Conservation (phyloP, 169 alveolate species). For the Eimeria tenella region DNA sequence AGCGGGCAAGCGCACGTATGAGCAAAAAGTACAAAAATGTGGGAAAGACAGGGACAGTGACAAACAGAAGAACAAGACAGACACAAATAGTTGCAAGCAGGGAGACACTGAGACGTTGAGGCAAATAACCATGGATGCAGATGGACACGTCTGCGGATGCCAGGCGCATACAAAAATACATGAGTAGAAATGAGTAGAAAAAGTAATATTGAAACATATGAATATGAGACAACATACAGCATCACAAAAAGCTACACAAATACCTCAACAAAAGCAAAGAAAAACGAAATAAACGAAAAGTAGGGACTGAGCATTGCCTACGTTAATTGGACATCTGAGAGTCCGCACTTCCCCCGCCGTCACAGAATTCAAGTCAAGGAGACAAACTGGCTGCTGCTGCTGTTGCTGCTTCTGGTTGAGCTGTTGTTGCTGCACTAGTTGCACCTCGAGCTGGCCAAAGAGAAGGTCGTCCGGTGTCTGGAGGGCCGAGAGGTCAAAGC, state of each 20-base stretch:
- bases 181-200: not conserved
- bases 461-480: conserved; percentile 7
- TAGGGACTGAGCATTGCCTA: not conserved
- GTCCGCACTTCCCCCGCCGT: not conserved
- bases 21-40: too few relatives aligned
- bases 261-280: not conserved
- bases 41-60: too few relatives aligned
- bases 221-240: not conserved
- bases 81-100: too few relatives aligned
- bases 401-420: not conserved
- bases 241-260: not conserved
- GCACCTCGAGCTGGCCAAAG: conserved; percentile 28
- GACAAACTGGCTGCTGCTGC: conserved; percentile 4
- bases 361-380: not conserved
- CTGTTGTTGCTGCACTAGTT: not conserved
- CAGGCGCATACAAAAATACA: not conserved
- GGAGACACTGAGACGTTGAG: too few relatives aligned
- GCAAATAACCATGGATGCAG: not conserved
- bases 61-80: not conserved
- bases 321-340: conserved; percentile 14
- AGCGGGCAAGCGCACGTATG: too few relatives aligned
- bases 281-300: too few relatives aligned
- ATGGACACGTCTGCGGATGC: not conserved
- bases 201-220: not conserved
- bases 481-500: conserved; percentile 9